Percentiles rank a stretch among this genome's conserved stretches.
Conservation (phyloP, 805 yeast genomes). For the Lachancea quebecensis region DNA sequence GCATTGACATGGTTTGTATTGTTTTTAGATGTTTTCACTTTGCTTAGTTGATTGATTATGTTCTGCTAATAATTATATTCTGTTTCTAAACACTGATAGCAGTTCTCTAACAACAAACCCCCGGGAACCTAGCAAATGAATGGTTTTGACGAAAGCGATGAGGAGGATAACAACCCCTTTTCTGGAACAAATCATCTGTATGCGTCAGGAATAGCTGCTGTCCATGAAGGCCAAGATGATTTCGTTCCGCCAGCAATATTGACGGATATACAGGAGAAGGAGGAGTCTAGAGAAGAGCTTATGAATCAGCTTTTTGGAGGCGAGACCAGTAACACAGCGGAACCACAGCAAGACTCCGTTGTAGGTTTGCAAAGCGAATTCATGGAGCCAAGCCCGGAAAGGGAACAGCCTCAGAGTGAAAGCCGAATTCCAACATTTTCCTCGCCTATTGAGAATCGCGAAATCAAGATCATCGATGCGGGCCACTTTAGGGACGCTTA, state of each 20-base stretch:
- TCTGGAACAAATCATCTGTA: slow-evolving; percentile 33
- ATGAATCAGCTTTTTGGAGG: slow-evolving; percentile 7
- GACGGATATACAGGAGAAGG: slow-evolving; percentile 7
- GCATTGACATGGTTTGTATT: slow-evolving; percentile 1
- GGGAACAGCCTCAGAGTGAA: neutral
- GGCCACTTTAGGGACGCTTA: slow-evolving; percentile 79
- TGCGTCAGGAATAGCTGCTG: slow-evolving; percentile 33
- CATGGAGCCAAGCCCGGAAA: neutral
- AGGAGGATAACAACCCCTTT: slow-evolving; percentile 36
- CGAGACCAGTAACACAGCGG: neutral
- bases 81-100: too few relatives aligned
- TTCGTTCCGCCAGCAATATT: slow-evolving; percentile 6
- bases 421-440: slow-evolving; percentile 1
- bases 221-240: slow-evolving; percentile 15
- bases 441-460: slow-evolving; percentile 3
- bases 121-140: slow-evolving; percentile 11
- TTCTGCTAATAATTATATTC: too few relatives aligned
- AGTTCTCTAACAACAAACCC: neutral
- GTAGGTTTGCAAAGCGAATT: neutral
- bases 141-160: slow-evolving; percentile 22
- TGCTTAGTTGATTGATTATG: too few relatives aligned
- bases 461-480: slow-evolving; percentile 62
- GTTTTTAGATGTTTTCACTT: neutral
- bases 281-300: slow-evolving; percentile 8
- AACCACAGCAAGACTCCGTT: neutral